These are phyloP conservation scores for Zygoascus sp. DNA, from an alignment of 1,139 yeast genomes.

Conservation along the genomic window DNA sequence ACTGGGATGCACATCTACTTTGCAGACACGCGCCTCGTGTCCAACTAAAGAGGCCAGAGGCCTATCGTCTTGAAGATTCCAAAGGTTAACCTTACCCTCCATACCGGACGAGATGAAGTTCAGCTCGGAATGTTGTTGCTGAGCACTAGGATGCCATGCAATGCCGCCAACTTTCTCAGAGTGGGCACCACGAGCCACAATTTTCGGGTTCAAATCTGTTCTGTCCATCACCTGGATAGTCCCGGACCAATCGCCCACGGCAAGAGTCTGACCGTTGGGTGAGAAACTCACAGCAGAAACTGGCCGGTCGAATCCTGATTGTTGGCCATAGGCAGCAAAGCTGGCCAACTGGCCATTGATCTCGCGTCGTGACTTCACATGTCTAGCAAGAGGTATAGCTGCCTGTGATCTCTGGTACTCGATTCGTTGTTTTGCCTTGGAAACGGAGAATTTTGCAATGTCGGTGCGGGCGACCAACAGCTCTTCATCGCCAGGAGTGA, in stretches of 20 bases:
- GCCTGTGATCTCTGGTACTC: constrained; percentile 30
- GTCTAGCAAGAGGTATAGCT: constrained; percentile 28
- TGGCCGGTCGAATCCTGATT: constrained; percentile 63
- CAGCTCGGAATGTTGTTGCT: constrained; percentile 18
- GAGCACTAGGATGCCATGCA: constrained; percentile 52
- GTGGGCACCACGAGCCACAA: constrained; percentile 44
- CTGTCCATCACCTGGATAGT: constrained; percentile 48
- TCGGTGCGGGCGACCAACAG: constrained; percentile 50
- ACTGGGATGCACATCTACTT: constrained; percentile 63
- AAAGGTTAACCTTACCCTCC: constrained; percentile 53
- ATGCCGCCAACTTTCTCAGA: constrained; percentile 65
- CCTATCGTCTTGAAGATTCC: constrained; percentile 34
- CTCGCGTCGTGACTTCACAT: constrained; percentile 45
- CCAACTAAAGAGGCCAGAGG: constrained; percentile 31
- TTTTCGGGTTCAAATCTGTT: constrained; percentile 38
- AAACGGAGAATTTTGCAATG: constrained; percentile 51
- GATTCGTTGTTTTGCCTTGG: constrained; percentile 44
- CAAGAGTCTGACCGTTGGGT: constrained; percentile 39
- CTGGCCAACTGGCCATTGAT: constrained; percentile 39
- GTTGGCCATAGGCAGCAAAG: constrained; percentile 60
- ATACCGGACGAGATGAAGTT: constrained; percentile 56
- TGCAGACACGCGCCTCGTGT: constrained; percentile 57
- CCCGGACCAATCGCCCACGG: constrained; percentile 88
- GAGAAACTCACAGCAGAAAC: constrained; percentile 56
- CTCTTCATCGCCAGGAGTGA: constrained; percentile 70